Evolutionary conservation across 2,329 filamentous ascomycete species (phyloP), one percentile per base, ranked within the genome.

Genomic region (Chaetomiaceae sp.): DNA sequence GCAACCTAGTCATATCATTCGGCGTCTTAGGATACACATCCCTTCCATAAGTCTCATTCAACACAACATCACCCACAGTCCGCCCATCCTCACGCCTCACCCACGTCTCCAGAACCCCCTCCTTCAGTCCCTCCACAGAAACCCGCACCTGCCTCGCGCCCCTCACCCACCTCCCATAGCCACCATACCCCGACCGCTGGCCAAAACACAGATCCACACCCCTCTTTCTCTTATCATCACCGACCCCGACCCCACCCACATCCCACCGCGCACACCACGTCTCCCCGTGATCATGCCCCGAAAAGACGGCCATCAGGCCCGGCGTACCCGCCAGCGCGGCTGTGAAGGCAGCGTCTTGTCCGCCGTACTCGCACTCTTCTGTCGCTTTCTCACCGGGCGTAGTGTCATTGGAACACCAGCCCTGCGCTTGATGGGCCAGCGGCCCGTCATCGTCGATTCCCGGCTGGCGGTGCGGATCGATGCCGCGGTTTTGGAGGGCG

Each of bases 121-220:
- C 39, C 47, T 30, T 31, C 8, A 63, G 42, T 21, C 44, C 53
- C 10, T 55, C 54, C 49, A 54, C 60, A 2, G 67, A 57, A 10
- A 79, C 52, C 1, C 70, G 56, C 35, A 79, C 68, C 67, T 54
- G 76, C 70, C 43, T 57, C 4, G 75, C 73, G 1, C 84, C 85
- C 0, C 84, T 76, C 9, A 76, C 75, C 78, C 79, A 86, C 40
- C 72, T 71, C 0, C 83, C 81, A 58, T 88, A 88, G 0, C 85
- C 85, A 0, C 84, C 85, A 49, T 87, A 87, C 0, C 85, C 85
- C 0, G 81, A 77, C 57, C 85, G 83, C 56, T 85, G 79, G 5
- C 82, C 81, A 56, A 80, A 81, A 49, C 65, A 68, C 10, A 66
- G 44, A 39, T 58, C 64, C 9, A 68, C n/a, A n/a, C n/a, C n/a